Conservation (phyloP, 352 stramenopile genomes). For the Globisporangium nunn region DNA sequence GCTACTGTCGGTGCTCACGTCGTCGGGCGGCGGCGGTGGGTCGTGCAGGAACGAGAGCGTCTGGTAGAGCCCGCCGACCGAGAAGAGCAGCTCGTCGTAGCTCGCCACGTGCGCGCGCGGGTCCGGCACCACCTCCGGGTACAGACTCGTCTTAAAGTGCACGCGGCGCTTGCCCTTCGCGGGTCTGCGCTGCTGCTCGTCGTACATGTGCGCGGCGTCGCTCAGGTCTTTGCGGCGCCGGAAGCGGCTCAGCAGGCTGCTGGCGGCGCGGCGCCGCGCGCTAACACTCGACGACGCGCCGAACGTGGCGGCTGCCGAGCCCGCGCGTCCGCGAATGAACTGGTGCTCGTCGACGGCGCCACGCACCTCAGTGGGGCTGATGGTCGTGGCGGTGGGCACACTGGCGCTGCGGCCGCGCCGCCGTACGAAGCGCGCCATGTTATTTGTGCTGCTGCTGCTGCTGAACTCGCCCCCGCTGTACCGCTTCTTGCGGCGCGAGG, state of each 20-base stretch:
- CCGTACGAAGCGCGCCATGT: conserved; percentile 1
- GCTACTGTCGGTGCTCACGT: conserved; percentile 19
- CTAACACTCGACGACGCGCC: not conserved
- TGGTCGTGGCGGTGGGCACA: not conserved
- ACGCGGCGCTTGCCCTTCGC: conserved; percentile 20
- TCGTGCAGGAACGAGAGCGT: conserved; percentile 49
- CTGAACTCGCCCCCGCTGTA: conserved; percentile 4
- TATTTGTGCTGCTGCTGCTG: conserved; percentile 1
- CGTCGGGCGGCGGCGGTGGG: conserved; percentile 14
- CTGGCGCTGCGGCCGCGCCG: conserved; percentile 9
- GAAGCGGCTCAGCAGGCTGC: conserved; percentile 8
- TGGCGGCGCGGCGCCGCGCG: conserved; percentile 1
- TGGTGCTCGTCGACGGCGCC: not conserved
- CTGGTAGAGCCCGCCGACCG: conserved; percentile 45
- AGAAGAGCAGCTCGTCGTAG: conserved; percentile 59
- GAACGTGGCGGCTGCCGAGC: conserved; percentile 3
- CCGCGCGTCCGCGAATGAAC: not conserved
- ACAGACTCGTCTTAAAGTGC: conserved; percentile 41
- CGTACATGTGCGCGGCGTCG: not conserved
- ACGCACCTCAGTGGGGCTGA: not conserved
- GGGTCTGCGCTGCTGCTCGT: not conserved
- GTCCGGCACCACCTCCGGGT: conserved; percentile 29
- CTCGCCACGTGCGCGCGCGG: conserved; percentile 20
- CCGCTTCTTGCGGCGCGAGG: conserved; percentile 6
- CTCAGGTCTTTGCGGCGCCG: conserved; percentile 6